Conservation (phyloP, 2,329 filamentous ascomycete species). For the Cytospora mali region DNA sequence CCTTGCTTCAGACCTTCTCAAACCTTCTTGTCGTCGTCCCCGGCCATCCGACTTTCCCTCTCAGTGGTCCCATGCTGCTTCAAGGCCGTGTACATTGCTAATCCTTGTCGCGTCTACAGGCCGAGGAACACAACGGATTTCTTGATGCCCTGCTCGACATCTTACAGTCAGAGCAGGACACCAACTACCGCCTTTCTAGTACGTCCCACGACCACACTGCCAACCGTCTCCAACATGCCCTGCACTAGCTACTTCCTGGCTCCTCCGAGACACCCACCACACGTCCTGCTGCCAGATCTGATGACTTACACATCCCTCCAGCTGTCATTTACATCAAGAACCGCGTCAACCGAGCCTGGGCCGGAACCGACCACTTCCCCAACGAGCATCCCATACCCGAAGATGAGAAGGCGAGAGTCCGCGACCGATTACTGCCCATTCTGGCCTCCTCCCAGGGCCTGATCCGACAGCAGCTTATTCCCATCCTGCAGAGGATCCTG, state of each 20-base stretch:
- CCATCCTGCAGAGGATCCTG: conserved; percentile 92
- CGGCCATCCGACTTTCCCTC: conserved; percentile 19
- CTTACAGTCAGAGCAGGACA: conserved; percentile 83
- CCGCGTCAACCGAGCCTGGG: conserved; percentile 91
- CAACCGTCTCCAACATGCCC: conserved; percentile 30
- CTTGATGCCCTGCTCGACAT: conserved; percentile 89
- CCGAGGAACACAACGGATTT: conserved; percentile 88
- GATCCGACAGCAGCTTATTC: conserved; percentile 90
- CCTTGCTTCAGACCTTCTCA: conserved; percentile 1
- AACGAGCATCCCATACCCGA: conserved; percentile 78
- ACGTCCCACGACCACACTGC: conserved; percentile 46
- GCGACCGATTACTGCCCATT: conserved; percentile 85
- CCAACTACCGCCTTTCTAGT: conserved; percentile 86
- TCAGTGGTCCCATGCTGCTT: background rate
- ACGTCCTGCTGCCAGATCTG: conserved; percentile 5
- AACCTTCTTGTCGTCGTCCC: conserved; percentile 1
- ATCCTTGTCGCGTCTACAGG: conserved; percentile 53
- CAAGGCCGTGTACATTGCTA: conserved; percentile 27
- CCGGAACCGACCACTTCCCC: conserved; percentile 72
- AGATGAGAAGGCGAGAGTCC: conserved; percentile 83
- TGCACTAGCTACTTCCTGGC: background rate
- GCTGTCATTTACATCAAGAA: conserved; percentile 98
- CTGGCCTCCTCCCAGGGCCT: conserved; percentile 78
- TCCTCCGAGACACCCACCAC: background rate
- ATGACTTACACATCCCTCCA: conserved; percentile 43